phyloP scores from a whole-genome alignment of 257 asterid genomes.

The Cruciata laevipes region DNA sequence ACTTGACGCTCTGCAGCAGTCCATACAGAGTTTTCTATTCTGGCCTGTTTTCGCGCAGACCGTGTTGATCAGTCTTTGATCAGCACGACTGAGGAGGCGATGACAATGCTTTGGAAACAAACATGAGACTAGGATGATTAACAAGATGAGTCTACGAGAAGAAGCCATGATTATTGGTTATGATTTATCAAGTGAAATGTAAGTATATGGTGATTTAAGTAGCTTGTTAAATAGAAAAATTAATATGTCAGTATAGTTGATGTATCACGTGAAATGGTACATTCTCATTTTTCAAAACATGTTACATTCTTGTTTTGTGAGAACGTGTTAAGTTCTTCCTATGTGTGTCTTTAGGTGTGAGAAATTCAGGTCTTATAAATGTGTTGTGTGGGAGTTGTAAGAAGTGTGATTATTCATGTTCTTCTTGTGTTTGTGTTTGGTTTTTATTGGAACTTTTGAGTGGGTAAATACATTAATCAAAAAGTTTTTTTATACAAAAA shows the following conservation, averaged over 20 bases:
- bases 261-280: no score
- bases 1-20: not conserved
- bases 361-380: no score
- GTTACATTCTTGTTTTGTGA: not conserved
- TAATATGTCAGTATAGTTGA: not conserved
- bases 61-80: not conserved
- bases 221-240: not conserved
- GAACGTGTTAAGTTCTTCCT: not conserved
- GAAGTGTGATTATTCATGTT: not conserved
- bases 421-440: not conserved
- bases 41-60: conserved; percentile 13
- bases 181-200: not conserved
- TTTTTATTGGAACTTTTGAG: not conserved
- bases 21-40: not conserved
- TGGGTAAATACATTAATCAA: not conserved
- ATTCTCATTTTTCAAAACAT: no score
- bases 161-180: not conserved
- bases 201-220: not conserved
- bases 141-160: no score
- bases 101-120: not conserved
- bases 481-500: no score
- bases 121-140: not conserved
- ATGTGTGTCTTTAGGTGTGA: no score
- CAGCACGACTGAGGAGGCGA: not conserved
- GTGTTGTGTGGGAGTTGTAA: no score